phyloP scores from a whole-genome alignment of 2,329 filamentous ascomycete genomes.

The Penicillium sp. region DNA sequence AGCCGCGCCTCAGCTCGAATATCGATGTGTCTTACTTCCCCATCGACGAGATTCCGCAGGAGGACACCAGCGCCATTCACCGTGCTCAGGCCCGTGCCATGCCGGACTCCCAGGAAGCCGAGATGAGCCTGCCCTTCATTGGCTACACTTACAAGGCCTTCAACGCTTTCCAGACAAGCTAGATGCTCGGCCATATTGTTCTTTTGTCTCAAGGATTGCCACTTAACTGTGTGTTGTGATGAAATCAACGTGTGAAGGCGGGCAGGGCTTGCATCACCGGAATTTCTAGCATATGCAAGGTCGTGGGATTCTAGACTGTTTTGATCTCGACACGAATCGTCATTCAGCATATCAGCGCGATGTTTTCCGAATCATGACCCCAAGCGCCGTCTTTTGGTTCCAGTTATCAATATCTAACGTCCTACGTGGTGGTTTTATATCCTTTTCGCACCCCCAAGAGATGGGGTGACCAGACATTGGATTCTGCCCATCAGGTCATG shows the following conservation, averaged over 20 bases:
- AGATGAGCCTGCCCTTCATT: constrained; percentile 95
- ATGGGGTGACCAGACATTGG: constrained; percentile 3
- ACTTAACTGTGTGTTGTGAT: neutral
- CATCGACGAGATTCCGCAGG: constrained; percentile 96
- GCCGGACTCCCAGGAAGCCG: constrained; percentile 76
- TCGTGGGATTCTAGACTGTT: constrained; percentile 23
- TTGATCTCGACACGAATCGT: constrained; percentile 28
- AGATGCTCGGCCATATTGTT: constrained; percentile 21
- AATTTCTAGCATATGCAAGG: constrained; percentile 21
- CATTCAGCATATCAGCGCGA: constrained; percentile 39
- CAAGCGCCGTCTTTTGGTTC: constrained; percentile 25
- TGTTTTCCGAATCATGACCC: constrained; percentile 25
- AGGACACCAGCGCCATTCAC: constrained; percentile 83
- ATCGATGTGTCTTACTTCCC: constrained; percentile 99
- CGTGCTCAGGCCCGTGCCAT: constrained; percentile 77
- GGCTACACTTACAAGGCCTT: constrained; percentile 99
- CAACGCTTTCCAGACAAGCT: constrained; percentile 58
- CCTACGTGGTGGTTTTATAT: constrained; percentile 4
- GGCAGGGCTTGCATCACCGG: constrained; percentile 35
- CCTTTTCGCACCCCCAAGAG: neutral
- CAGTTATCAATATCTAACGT: constrained; percentile 26
- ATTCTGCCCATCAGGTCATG: constrained; percentile 20
- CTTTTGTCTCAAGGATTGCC: neutral
- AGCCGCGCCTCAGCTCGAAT: constrained; percentile 87
- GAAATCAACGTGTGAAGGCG: constrained; percentile 18